Conservation (phyloP, 495 filamentous ascomycete genomes). For the Margaritispora aquatica region DNA sequence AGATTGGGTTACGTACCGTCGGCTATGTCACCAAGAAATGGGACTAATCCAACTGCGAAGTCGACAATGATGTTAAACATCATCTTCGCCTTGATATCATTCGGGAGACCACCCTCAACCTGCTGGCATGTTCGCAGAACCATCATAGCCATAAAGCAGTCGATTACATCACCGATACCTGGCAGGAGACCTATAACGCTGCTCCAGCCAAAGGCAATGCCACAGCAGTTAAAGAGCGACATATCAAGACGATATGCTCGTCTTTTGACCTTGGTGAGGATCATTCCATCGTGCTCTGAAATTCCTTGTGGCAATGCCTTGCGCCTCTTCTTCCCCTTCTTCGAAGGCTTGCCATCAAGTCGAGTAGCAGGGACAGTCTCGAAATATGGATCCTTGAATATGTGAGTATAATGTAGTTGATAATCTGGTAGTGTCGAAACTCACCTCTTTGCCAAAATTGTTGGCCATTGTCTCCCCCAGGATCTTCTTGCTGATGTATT, state of each 20-base stretch:
- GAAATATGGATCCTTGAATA: constrained; percentile 62
- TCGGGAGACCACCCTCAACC: constrained; percentile 66
- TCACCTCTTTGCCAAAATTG: constrained; percentile 61
- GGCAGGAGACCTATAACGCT: constrained; percentile 77
- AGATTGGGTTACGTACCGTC: constrained; percentile 36
- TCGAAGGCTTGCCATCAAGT: constrained; percentile 43
- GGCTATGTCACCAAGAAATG: constrained; percentile 76
- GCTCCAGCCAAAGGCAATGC: constrained; percentile 76
- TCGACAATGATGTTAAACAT: constrained; percentile 70
- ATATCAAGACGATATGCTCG: constrained; percentile 79
- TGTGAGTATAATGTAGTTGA: not conserved
- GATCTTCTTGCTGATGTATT: constrained; percentile 58
- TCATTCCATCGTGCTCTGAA: constrained; percentile 68
- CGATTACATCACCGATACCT: constrained; percentile 68
- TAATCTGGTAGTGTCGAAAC: constrained; percentile 11
- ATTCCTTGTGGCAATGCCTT: constrained; percentile 67
- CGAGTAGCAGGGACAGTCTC: constrained; percentile 66
- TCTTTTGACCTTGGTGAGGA: constrained; percentile 74
- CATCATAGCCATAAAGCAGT: constrained; percentile 61
- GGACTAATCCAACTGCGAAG: constrained; percentile 75
- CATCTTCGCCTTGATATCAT: constrained; percentile 56
- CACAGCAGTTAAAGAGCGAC: constrained; percentile 66
- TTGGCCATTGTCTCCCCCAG: constrained; percentile 59
- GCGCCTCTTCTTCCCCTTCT: constrained; percentile 48
- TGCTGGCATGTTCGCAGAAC: constrained; percentile 60